phyloP scores from a whole-genome alignment of 164 flowering plant genomes.

The Protea cynaroides region DNA sequence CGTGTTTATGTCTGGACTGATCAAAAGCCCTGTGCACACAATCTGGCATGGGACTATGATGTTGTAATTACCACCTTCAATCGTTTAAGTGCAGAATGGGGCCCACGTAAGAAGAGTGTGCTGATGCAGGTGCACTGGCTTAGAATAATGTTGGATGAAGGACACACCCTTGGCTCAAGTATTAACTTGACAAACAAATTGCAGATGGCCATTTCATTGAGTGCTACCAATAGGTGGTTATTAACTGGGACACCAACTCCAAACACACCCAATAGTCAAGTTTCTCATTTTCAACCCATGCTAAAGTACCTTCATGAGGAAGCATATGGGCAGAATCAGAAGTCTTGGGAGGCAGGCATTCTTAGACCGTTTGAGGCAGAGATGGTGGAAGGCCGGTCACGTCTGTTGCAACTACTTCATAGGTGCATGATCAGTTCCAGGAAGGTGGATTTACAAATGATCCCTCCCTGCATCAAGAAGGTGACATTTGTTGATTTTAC shows the following conservation, averaged over 20 bases:
- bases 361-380: slow-evolving; percentile 90
- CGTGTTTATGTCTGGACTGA: slow-evolving; percentile 74
- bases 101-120: slow-evolving; percentile 59
- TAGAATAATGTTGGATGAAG: slow-evolving; percentile 90
- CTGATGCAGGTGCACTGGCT: slow-evolving; percentile 93
- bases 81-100: slow-evolving; percentile 95
- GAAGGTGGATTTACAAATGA: slow-evolving; percentile 64
- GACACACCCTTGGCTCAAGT: slow-evolving; percentile 96
- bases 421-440: slow-evolving; percentile 98
- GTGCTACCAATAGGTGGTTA: slow-evolving; percentile 77
- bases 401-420: slow-evolving; percentile 59
- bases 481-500: slow-evolving; percentile 61
- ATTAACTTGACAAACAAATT: slow-evolving; percentile 84
- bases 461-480: slow-evolving; percentile 92
- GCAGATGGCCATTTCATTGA: slow-evolving; percentile 80
- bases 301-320: slow-evolving; percentile 87
- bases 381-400: slow-evolving; percentile 84
- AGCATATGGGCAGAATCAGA: slow-evolving; percentile 72
- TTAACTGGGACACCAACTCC: slow-evolving; percentile 97
- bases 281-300: slow-evolving; percentile 88
- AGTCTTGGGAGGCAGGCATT: slow-evolving; percentile 88
- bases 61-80: slow-evolving; percentile 86
- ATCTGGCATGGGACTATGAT: slow-evolving; percentile 94
- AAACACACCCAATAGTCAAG: slow-evolving; percentile 84
- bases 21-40: slow-evolving; percentile 64